Conservation (phyloP, 2,329 filamentous ascomycete genomes). For the Epichloe festucae region DNA sequence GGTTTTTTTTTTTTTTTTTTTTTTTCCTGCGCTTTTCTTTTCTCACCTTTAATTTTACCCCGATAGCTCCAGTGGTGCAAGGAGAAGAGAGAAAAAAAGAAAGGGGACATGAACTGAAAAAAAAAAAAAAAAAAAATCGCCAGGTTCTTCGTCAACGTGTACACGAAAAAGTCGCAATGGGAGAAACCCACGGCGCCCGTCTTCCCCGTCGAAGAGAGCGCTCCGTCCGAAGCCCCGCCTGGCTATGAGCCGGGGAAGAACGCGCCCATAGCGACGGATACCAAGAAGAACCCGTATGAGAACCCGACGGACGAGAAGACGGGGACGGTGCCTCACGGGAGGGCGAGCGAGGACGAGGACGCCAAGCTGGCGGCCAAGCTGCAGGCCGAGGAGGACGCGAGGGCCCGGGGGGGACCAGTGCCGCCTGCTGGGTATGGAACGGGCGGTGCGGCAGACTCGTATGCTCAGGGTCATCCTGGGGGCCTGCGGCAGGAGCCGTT, state of each 20-base stretch:
- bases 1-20: background rate
- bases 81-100: no score
- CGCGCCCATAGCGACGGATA: conserved; percentile 30
- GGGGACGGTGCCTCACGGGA: conserved; percentile 13
- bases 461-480: conserved; percentile 10
- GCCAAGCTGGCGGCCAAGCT: conserved; percentile 62
- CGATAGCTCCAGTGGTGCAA: background rate
- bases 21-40: conserved; percentile 5
- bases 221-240: conserved; percentile 51
- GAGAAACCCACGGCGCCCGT: conserved; percentile 63
- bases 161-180: conserved; percentile 86
- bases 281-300: conserved; percentile 62
- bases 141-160: conserved; percentile 84
- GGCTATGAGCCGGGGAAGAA: conserved; percentile 40
- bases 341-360: conserved; percentile 43
- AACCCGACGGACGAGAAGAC: conserved; percentile 13
- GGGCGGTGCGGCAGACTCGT: conserved; percentile 14
- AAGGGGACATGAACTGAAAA: background rate
- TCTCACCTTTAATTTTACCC: background rate
- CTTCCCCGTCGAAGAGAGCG: conserved; percentile 31
- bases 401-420: conserved; percentile 26
- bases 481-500: conserved; percentile 16
- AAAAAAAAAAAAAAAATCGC: background rate
- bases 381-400: conserved; percentile 72
- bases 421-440: conserved; percentile 23